Evolutionary conservation across 208 protist species (phyloP), one percentile per base, ranked within the genome.

Genomic region (Trypanosoma boissoni): DNA sequence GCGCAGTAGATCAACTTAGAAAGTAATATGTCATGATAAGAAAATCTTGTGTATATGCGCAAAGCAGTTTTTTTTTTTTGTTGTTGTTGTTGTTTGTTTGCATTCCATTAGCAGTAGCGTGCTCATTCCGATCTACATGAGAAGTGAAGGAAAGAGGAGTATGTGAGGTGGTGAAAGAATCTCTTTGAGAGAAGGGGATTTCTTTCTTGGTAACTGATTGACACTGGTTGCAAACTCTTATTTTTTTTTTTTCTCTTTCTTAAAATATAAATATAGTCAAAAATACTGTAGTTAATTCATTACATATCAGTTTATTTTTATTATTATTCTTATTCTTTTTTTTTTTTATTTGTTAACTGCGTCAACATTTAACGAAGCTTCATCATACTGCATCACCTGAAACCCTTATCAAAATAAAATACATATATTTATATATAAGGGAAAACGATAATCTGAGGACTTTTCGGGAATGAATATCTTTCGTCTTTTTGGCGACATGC

Each of bases 401-500:
- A n/a, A n/a, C n/a, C n/a, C n/a, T n/a, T n/a, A n/a, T n/a, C n/a
- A n/a, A n/a, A n/a, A n/a, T n/a, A 39, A 37, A 50, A 26, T 6
- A 12, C 12, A 6, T 50, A 50, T 6, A n/a, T 6, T 16, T 12
- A 50, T 29, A n/a, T n/a, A 6, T 50, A 12, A 48, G 16, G 52
- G 5, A 9, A 23, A 21, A 72, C 34, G 12, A 12, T 39, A 39
- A 39, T 16, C 12, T 39, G 6, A 39, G 34, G 12, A 39, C 6
- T 16, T 12, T 39, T 6, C 12, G 12, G 34, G 2, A 2, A 98
- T 98, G 91, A 87, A 88, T 20, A 18, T 94, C 24, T 76, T 99
- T 64, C 88, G 97, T 1, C 50, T 91, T 10, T 24, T 78, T 26
- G 97, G 79, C n/a, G 97, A 99, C 67, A 68, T 97, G 76, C 62